Evolutionary conservation across 371 early-diverging fungal species (phyloP).

Genomic region (Mortierella sp.): DNA sequence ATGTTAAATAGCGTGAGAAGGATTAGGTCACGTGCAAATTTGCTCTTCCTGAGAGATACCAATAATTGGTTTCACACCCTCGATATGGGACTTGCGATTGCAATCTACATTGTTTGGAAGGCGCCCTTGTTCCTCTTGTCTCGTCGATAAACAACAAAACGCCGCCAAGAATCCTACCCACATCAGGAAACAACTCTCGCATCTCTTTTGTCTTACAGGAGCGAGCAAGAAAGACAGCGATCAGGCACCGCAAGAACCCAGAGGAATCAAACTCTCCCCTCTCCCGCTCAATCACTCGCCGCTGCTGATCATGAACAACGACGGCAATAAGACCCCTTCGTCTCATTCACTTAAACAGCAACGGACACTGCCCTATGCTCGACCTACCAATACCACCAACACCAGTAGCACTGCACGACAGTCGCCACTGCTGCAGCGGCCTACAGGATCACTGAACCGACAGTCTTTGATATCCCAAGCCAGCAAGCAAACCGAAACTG

Average conservation of each 20-base stretch:
- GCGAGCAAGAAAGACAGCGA: neutral
- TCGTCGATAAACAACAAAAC: neutral
- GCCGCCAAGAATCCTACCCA: neutral
- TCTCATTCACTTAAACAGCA: slow-evolving; percentile 15
- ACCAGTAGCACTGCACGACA: neutral
- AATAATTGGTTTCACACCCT: neutral
- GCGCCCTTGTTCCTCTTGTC: neutral
- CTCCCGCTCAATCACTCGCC: neutral
- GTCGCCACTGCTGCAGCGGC: neutral
- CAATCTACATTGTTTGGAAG: neutral
- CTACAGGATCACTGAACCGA: neutral
- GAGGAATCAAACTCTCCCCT: neutral
- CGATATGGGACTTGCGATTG: neutral
- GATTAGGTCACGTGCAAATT: neutral
- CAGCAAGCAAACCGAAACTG: slow-evolving; percentile 12
- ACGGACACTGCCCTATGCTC: slow-evolving; percentile 19
- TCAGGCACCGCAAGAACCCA: neutral
- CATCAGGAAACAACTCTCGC: slow-evolving; percentile 3
- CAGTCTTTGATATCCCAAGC: neutral
- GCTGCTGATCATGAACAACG: slow-evolving; percentile 7
- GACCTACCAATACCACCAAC: neutral
- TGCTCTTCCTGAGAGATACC: neutral
- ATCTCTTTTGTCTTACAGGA: neutral
- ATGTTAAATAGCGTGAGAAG: neutral
- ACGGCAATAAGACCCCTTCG: neutral